Base-by-base conservation (phyloP, 139 green algal genomes). In the Chlorella vulgaris region DNA sequence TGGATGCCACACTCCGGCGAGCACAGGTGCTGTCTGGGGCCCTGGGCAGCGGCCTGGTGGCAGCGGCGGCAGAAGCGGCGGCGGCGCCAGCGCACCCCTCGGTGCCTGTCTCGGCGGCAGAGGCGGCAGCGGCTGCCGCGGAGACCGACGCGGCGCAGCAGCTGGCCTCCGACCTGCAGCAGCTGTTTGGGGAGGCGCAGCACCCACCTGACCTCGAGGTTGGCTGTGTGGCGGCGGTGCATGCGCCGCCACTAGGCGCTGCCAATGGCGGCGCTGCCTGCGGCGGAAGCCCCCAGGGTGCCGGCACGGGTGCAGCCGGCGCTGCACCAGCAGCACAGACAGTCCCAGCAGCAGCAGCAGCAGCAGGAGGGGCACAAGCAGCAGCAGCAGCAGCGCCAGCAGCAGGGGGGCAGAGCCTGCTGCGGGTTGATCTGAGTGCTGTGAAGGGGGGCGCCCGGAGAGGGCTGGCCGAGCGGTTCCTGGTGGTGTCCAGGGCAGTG, bases 201-300 rank as follows among this genome's bases (percentile, higher is more conserved):
- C 50, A 78, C 26, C 62, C 70, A 2, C 87, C 87, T 0, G 92
- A 96, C 69, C 42, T 90, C 53, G 84, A 94, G 74, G 91, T 93
- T 74, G 90, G 88, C 3, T 86, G 80, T 69, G 89, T 92, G 51
- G 81, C 76, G 4, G 88, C 78, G 21, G 35, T 94, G 2, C 88
- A 80, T 7, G 90, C 76, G 15, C 89, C 91, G 0, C 36, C 69
- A 1, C 6, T 8, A 28, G 47, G 10, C 42, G n/a, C n/a, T n/a
- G n/a, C n/a, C n/a, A n/a, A n/a, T n/a, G n/a, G n/a, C n/a, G n/a
- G n/a, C n/a, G n/a, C n/a, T n/a, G n/a, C n/a, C n/a, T n/a, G n/a
- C n/a, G n/a, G n/a, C n/a, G n/a, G n/a, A n/a, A n/a, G n/a, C n/a
- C n/a, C n/a, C n/a, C n/a, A n/a, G n/a, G n/a, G n/a, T n/a, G n/a